Evolutionary conservation across 768 basidiomycete species (phyloP), one percentile per base, ranked within the genome.

Genomic region (Pulveroboletus sp.): DNA sequence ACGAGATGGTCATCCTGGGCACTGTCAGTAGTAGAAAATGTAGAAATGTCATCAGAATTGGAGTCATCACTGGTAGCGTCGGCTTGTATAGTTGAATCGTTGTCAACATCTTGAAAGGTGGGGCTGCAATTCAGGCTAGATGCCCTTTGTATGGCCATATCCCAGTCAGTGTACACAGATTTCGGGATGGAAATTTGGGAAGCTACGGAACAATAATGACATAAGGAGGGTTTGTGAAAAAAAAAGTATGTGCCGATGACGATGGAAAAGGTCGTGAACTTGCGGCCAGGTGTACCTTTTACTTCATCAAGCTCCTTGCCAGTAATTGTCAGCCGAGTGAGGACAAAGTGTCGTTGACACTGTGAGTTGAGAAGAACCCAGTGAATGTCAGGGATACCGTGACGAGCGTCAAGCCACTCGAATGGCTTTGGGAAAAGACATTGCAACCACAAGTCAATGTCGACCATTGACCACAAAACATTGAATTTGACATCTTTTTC

Each of bases 291-390:
- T 6, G 45, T 20, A 16, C 45, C 45, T 31, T 47, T 47, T 13
- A 32, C 45, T 38, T 47, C 27, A 32, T 47, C 38, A 14, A 47
- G 45, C 12, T 47, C 45, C 24, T 39, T 39, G 20, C 45, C 37
- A 11, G 45, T 47, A 16, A 39, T 40, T 16, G 37, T 47, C 17
- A 29, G n/a, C 16, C 25, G 36, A 16, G 11, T 29, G 13, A 47
- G 37, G 21, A 47, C 14, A 32, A 47, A 47, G 25, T 39, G 37
- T 17, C 23, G 21, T 13, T 39, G 10, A 23, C 37, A 3, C 5
- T 47, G 37, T 13, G 29, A 47, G 21, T 32, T 32, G 23, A 47
- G 25, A 11, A 47, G 37, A n/a, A 45, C 44, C 44, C 35, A 45
- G 23, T 32, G 27, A 19, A 37, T 8, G n/a, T 47, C 29, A 14